A percentile compares a stretch with the other conserved stretches of the same genome.
Evolutionary conservation across 176 grass and related monocot genomes (phyloP).

Genomic region (Phragmites australis): DNA sequence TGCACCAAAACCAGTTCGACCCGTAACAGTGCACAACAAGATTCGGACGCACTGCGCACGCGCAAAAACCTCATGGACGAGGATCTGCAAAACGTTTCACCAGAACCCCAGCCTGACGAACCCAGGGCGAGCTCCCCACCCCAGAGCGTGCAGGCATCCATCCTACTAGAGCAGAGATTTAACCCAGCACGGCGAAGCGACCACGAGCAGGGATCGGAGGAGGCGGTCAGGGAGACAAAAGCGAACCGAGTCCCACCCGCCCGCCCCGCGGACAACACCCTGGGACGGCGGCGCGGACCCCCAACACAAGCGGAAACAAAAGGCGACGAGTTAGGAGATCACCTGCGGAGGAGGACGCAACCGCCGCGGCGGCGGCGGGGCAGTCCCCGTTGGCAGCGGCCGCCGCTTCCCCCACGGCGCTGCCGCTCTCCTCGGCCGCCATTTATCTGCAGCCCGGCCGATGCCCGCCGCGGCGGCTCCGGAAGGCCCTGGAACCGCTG

Average conservation of each 20-base stretch:
- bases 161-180: too few species aligned
- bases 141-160: too few species aligned
- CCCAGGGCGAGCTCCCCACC: too few species aligned
- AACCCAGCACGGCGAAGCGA: too few species aligned
- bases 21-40: neutral
- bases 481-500: too few species aligned
- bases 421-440: slow-evolving; percentile 21
- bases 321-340: neutral
- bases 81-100: too few species aligned
- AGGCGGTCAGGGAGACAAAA: neutral
- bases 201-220: neutral
- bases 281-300: neutral
- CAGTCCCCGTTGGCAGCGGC: slow-evolving; percentile 7
- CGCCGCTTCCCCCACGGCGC: neutral
- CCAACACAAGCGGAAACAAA: neutral
- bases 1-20: neutral
- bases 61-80: too few species aligned
- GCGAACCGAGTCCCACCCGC: too few species aligned
- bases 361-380: neutral
- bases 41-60: neutral
- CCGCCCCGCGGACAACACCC: neutral
- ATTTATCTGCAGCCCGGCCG: slow-evolving; percentile 11
- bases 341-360: slow-evolving; percentile 14
- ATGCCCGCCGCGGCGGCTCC: neutral
- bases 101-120: too few species aligned